Conservation (phyloP, 1,284 basidiomycete genomes). For the Neotropicomus parvogracilis region DNA sequence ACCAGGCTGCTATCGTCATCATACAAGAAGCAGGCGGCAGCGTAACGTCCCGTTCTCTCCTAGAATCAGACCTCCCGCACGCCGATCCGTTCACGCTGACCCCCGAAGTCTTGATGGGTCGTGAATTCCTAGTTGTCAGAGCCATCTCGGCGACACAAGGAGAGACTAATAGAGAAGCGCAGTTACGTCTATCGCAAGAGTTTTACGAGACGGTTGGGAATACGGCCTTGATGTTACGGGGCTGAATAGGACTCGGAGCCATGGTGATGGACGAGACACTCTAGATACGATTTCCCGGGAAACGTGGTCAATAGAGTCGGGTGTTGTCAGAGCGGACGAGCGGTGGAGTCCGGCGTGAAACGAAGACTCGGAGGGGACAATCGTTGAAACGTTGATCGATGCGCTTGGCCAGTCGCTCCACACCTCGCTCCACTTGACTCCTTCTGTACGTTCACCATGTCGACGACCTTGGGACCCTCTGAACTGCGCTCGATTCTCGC, state of each 20-base stretch:
- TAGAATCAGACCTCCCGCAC: slow-evolving; percentile 37
- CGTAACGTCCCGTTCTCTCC: slow-evolving; percentile 59
- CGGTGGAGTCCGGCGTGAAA: not conserved
- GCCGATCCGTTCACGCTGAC: slow-evolving; percentile 48
- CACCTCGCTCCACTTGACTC: not conserved
- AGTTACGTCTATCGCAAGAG: slow-evolving; percentile 75
- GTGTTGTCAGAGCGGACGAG: not conserved
- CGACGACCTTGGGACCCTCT: slow-evolving; percentile 20
- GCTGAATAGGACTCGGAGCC: not conserved
- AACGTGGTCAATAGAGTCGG: not conserved
- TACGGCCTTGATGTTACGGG: slow-evolving; percentile 15
- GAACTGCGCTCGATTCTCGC: slow-evolving; percentile 60
- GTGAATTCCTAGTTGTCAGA: slow-evolving; percentile 82
- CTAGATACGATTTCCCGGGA: slow-evolving; percentile 7
- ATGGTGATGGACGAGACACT: slow-evolving; percentile 1
- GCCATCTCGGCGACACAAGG: slow-evolving; percentile 53
- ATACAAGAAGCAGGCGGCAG: slow-evolving; percentile 85
- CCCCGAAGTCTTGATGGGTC: slow-evolving; percentile 71
- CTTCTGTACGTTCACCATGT: slow-evolving; percentile 17
- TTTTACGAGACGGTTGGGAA: slow-evolving; percentile 84
- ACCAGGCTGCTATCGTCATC: slow-evolving; percentile 81
- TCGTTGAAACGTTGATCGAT: not conserved
- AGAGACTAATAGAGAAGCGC: slow-evolving; percentile 66
- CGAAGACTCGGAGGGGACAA: too few species aligned
- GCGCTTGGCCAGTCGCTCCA: not conserved